phyloP scores from a whole-genome alignment of 371 early-diverging fungal genomes.

The Funneliformis caledonium region DNA sequence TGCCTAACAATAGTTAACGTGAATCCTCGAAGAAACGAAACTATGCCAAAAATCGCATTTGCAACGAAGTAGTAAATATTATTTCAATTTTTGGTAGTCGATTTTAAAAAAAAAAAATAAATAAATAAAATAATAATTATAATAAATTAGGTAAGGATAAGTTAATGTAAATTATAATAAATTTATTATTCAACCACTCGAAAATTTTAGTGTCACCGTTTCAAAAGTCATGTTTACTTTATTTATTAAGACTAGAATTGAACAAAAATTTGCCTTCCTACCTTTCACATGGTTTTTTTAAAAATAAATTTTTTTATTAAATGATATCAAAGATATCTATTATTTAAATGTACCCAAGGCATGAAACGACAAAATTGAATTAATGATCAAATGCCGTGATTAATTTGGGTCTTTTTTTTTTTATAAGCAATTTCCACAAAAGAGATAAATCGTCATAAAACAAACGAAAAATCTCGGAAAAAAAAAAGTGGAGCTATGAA shows the following conservation, averaged over 20 bases:
- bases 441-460: neutral
- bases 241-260: no score
- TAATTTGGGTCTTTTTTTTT: slow-evolving; percentile 16
- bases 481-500: neutral
- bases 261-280: neutral
- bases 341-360: slow-evolving; percentile 16
- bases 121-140: no score
- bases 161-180: neutral
- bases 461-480: neutral
- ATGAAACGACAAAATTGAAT: slow-evolving; percentile 19
- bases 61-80: no score
- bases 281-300: neutral
- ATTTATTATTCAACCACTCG: neutral
- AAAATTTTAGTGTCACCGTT: neutral
- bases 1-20: no score
- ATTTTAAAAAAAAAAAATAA: no score
- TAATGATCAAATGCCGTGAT: slow-evolving; percentile 11
- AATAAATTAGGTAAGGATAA: neutral
- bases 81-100: no score
- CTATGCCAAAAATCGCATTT: no score
- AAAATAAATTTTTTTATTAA: neutral
- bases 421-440: slow-evolving; percentile 1
- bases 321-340: neutral
- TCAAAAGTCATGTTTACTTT: no score
- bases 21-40: no score